Base-by-base conservation (phyloP, 331 rosid genomes). In the Rhamnella rubrinervis region DNA sequence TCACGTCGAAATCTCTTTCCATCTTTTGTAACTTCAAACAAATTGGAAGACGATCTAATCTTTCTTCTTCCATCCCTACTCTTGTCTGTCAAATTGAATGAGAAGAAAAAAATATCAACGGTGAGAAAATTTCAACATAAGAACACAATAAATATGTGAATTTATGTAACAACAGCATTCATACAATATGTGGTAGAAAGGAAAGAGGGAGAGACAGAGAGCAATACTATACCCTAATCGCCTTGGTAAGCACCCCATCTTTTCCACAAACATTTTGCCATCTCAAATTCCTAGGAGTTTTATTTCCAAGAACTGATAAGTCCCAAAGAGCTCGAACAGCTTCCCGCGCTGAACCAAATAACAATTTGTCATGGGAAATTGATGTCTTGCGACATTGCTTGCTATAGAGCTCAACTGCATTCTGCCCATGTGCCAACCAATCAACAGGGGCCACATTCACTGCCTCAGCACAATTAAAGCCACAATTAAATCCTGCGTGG, bases 391-490 rank as follows among this genome's bases (percentile, higher is more conserved):
- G 95, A 49, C 81, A 21, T 76, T 95, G 99, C 77, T 75, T 73
- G 70, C 97, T 84, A 70, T 95, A 95, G 56, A 95, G 91, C 67
- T 95, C 97, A 5, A 95, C 91, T 15, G 97, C 99, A 57, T 85
- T 89, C 71, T 91, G 99, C 20, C 99, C 99, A 86, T 95, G 95
- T 74, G 59, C 70, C 77, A 95, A 83, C 99, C 99, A 95, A 80
- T 95, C 99, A 77, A 91, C 84, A 65, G 99, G 99, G 39, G 99
- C 99, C 71, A 91, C 97, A 64, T 95, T 95, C 71, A 95, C 99
- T 37, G 99, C 99, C 84, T 95, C 99, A 4, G 99, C 99, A 72
- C 99, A 95, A 82, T 95, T 95, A 78, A 95, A 95, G 44, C 99
- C 99, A 69, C 95, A 85, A 75, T 95, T 95, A 86, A 95, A 95